phyloP scores from a whole-genome alignment of 352 stramenopile species.

The Phytophthora ramorum region DNA sequence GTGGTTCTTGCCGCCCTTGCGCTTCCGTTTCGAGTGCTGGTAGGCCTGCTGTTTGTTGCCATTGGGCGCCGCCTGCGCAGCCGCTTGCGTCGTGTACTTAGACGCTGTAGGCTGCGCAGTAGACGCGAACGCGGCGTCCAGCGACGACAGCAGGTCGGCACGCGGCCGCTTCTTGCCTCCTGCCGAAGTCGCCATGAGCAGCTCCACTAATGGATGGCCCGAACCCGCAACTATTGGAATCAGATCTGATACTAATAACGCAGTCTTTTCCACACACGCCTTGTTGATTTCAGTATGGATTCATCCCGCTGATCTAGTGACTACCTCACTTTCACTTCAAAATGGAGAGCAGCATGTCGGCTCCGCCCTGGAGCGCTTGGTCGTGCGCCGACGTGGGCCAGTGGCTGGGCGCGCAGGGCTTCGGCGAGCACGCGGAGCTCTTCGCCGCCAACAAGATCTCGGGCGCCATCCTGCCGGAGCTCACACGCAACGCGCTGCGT shows the following conservation, averaged over 20 bases:
- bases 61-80: slow-evolving; percentile 42
- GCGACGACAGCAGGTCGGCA: slow-evolving; percentile 76
- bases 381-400: slow-evolving; percentile 43
- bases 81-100: slow-evolving; percentile 78
- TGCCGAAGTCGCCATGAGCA: slow-evolving; percentile 30
- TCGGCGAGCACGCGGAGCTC: slow-evolving; percentile 43
- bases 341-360: slow-evolving; percentile 17
- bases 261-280: slow-evolving; percentile 9
- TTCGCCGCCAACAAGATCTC: slow-evolving; percentile 68
- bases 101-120: slow-evolving; percentile 39
- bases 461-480: slow-evolving; percentile 62
- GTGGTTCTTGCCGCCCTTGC: slow-evolving; percentile 34
- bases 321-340: slow-evolving; percentile 27
- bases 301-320: slow-evolving; percentile 8
- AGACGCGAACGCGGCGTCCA: slow-evolving; percentile 74
- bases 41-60: slow-evolving; percentile 71
- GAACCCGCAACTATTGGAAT: slow-evolving; percentile 8
- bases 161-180: slow-evolving; percentile 67
- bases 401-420: slow-evolving; percentile 43
- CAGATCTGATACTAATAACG: slow-evolving; percentile 31
- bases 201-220: slow-evolving; percentile 12
- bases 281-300: slow-evolving; percentile 16
- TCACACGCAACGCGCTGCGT: slow-evolving; percentile 69
- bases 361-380: slow-evolving; percentile 41
- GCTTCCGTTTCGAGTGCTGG: slow-evolving; percentile 71